Evolutionary conservation across 805 yeast species (phyloP), one percentile per base, ranked within the genome.

Genomic region (Jamesozyma rosinii): DNA sequence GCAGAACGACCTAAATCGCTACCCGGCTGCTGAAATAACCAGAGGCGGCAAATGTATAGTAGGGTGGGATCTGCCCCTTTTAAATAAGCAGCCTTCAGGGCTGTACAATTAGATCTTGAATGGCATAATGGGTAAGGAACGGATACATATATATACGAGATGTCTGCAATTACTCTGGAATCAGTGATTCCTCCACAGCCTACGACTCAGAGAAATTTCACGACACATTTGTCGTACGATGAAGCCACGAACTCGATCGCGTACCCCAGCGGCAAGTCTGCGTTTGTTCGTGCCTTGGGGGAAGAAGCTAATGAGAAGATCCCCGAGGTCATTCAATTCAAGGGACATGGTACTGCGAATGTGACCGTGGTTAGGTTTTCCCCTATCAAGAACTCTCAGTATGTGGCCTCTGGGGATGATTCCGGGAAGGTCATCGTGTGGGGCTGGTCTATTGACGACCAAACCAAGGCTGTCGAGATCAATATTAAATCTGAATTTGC

Each of bases 321-420:
- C 14, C 43, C 43, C n/a, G 18, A 26, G 2, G 26, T 52, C 3
- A 43, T 71, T n/a, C 95, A 86, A 57, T 90, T 82, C 67, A 74
- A 74, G 9, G 81, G 76, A 38, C 97, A 90, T 63, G 61, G 58
- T 5, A 72, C 73, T 30, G 68, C 70, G 34, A 65, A 75, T 19
- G 86, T 94, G 33, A 83, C 95, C 0, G 95, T 81, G 3, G 96
- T 92, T 14, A 75, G 77, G 38, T 87, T 92, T 61, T 71, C 95
- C 1, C 95, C 97, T 1, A 49, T 55, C 21, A 42, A 47, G 21
- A 79, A 88, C 11, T 97, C 98, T 1, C 82, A 72, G 63, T 90
- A 85, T 64, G 68, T 90, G 26, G 96, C 95, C 1, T 82, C 95
- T 3, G 97, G 95, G 38, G 98, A 90, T 58, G 86, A 79, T 52